Conservation (phyloP, 1,284 basidiomycete species). For the Naganishia sp. region DNA sequence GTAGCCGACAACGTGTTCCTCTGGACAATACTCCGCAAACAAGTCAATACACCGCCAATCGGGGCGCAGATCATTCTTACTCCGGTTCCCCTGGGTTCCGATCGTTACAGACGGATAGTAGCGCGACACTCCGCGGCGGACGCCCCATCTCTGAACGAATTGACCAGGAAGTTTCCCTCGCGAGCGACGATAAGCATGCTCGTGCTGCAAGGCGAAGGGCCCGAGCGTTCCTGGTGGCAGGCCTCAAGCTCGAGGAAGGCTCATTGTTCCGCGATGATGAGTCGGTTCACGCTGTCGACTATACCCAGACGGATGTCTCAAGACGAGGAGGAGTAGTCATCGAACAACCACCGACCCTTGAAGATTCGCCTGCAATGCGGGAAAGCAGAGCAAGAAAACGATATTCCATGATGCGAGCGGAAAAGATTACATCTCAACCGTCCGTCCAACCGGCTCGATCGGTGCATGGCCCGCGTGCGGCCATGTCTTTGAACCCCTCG, state of each 20-base stretch:
- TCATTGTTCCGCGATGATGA: conserved; percentile 7
- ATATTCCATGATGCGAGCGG: conserved; percentile 30
- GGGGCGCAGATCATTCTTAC: not conserved
- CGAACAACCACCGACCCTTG: conserved; percentile 12
- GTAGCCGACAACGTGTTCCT: not conserved
- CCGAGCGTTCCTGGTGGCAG: conserved; percentile 34
- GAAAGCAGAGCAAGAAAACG: conserved; percentile 29
- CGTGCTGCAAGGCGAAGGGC: conserved; percentile 29
- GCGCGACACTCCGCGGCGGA: conserved; percentile 24
- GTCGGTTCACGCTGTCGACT: conserved; percentile 2
- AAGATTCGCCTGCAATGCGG: not conserved
- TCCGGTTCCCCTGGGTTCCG: not conserved
- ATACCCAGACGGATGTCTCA: conserved; percentile 10
- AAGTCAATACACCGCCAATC: not conserved
- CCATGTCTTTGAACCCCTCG: not conserved
- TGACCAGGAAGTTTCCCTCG: conserved; percentile 13
- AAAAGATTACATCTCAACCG: conserved; percentile 21
- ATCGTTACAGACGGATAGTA: conserved; percentile 29
- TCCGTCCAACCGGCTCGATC: not conserved
- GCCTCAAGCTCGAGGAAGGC: conserved; percentile 34
- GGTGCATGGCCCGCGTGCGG: not conserved
- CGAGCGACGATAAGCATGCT: conserved; percentile 10
- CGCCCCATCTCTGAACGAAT: conserved; percentile 1
- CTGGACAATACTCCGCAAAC: conserved; percentile 4
- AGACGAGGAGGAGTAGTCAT: conserved; percentile 27